phyloP scores from a whole-genome alignment of 164 flowering plant species.

The Macadamia tetraphylla region DNA sequence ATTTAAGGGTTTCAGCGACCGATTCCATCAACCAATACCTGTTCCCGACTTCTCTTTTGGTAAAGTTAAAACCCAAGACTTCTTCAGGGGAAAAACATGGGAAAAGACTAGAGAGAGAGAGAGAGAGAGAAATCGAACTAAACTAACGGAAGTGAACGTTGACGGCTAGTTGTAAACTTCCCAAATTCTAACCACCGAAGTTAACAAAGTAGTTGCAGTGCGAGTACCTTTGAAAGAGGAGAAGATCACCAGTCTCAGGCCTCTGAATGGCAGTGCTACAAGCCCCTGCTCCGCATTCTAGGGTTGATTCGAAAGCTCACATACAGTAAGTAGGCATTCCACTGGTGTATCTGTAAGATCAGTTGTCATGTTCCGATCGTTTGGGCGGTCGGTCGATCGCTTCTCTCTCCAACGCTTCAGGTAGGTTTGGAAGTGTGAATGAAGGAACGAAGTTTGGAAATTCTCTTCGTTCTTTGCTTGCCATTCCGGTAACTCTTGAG shows the following conservation, averaged over 20 bases:
- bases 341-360: not conserved
- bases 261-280: not conserved
- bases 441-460: not conserved
- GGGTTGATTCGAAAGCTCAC: not conserved
- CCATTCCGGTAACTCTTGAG: not conserved
- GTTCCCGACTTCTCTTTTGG: no score
- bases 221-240: not conserved
- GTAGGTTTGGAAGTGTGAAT: slow-evolving; percentile 16
- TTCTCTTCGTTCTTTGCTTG: not conserved
- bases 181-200: no score
- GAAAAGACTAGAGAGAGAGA: not conserved
- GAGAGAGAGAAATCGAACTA: not conserved
- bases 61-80: no score
- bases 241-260: not conserved
- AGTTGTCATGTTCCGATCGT: slow-evolving; percentile 35
- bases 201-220: not conserved
- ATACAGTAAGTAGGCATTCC: not conserved
- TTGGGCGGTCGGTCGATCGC: slow-evolving; percentile 59
- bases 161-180: not conserved
- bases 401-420: slow-evolving; percentile 50
- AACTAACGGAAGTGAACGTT: not conserved
- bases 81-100: no score
- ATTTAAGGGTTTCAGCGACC: no score
- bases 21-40: no score
- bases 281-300: not conserved